These are phyloP conservation scores for Fraxinus americana DNA, from an alignment of 257 asterid species.

Conservation along the genomic window DNA sequence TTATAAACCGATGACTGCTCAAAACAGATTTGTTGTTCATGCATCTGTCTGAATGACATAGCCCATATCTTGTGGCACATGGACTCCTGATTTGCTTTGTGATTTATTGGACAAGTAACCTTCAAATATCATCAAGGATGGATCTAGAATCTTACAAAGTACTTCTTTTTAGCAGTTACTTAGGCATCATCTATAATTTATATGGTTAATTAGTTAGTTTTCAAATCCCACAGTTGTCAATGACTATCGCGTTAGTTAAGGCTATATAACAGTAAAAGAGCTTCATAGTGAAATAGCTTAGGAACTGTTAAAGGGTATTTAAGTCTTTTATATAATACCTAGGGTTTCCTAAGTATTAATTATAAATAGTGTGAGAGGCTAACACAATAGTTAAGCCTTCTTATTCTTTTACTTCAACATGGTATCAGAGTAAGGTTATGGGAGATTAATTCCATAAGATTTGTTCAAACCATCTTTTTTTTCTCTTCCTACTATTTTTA, in stretches of 20 bases:
- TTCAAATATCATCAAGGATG: background rate
- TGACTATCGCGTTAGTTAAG: background rate
- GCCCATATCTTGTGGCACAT: background rate
- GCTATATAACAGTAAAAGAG: background rate
- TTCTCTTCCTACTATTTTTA: no score
- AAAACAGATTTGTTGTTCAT: background rate
- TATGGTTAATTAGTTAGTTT: no score
- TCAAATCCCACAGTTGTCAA: background rate
- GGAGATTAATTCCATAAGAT: no score
- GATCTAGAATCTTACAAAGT: background rate
- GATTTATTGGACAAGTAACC: background rate
- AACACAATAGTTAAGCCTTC: no score
- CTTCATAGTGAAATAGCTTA: no score
- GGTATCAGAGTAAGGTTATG: no score
- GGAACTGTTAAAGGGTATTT: no score
- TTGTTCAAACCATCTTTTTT: no score
- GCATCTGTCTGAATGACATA: background rate
- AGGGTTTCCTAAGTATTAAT: no score
- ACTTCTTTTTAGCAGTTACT: background rate
- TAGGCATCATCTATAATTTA: background rate
- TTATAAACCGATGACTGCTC: background rate
- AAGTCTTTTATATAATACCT: no score
- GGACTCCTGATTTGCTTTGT: background rate
- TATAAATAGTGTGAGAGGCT: no score
- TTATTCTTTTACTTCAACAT: no score